Evolutionary conservation across 306 rosid species (phyloP), one percentile per base, ranked within the genome.

Genomic region (Betula pendula): DNA sequence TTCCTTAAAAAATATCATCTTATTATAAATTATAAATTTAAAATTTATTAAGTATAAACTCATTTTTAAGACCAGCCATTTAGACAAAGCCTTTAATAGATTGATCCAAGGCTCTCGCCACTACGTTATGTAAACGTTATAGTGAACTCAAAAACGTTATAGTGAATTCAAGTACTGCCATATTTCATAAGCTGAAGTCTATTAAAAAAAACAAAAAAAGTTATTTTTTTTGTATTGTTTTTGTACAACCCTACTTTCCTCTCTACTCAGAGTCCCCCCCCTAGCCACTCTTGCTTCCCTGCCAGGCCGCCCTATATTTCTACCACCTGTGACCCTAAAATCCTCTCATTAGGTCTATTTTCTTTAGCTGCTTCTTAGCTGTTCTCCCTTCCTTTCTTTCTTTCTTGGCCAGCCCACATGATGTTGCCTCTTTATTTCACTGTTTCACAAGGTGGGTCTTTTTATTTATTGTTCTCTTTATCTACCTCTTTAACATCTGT

Each of bases 271-370:
- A 20, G 25, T 44, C 56, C 73, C 74, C 47, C 4, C 25, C 15
- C 67, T 75, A n/a, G n/a, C n/a, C n/a, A n/a, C n/a, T n/a, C n/a
- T n/a, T n/a, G n/a, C 80, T 62, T 79, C 72, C 77, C 86, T 82
- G 86, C 79, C 77, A 83, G 79, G 94, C 90, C 89, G 88, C 84
- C 88, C 94, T 79, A 81, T 50, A 79, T 24, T 50, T 75, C 75
- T 75, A 44, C 76, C 85, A 83, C 81, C 81, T 90, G 88, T 87
- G 79, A 87, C 67, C 88, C 84, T 78, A 85, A 68, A 24, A 77
- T 74, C 49, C 66, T 79, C 52, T 63, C 84, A 73, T 56, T 77
- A 74, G 83, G 43, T 79, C 85, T 80, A 68, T 79, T 62, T 42
- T 56, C 19, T 76, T 42, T 75, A 77, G 83, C 81, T 82, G 75